A percentile compares a stretch with the other conserved stretches of the same genome.
Conservation (phyloP, 2,329 filamentous ascomycete species). For the Didymella arachidicola region DNA sequence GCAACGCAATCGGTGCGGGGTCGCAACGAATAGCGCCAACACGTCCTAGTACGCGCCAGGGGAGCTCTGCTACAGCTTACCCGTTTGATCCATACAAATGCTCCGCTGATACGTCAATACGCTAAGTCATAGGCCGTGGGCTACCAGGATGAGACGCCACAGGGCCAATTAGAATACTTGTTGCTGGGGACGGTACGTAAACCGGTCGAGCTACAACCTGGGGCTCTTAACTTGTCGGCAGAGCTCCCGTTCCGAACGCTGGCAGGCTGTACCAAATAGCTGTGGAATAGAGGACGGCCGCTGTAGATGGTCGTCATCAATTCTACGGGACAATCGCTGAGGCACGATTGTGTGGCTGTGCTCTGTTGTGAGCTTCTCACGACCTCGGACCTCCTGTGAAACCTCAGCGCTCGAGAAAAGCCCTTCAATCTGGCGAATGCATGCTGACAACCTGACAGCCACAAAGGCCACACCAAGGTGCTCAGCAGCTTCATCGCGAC, state of each 20-base stretch:
- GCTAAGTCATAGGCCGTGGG: slow-evolving; percentile 23
- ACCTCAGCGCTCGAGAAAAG: background rate
- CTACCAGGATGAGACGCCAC: slow-evolving; percentile 10
- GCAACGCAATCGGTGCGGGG: slow-evolving; percentile 46
- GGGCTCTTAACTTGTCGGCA: slow-evolving; percentile 21
- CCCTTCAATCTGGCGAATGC: slow-evolving; percentile 9
- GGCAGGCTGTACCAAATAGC: slow-evolving; percentile 23
- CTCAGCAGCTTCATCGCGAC: slow-evolving; percentile 10
- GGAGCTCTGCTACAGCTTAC: slow-evolving; percentile 21
- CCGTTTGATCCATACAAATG: slow-evolving; percentile 25
- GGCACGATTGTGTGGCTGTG: background rate
- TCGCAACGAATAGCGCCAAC: slow-evolving; percentile 45
- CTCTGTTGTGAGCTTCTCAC: background rate
- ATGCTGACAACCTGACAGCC: slow-evolving; percentile 16
- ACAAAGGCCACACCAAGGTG: slow-evolving; percentile 13
- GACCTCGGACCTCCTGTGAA: background rate
- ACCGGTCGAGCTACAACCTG: slow-evolving; percentile 18
- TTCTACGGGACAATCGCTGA: background rate
- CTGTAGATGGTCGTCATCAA: background rate
- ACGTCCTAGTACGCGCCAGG: slow-evolving; percentile 32
- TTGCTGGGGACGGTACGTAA: slow-evolving; percentile 32
- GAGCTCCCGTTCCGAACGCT: slow-evolving; percentile 25
- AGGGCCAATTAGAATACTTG: slow-evolving; percentile 22
- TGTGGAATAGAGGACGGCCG: slow-evolving; percentile 13
- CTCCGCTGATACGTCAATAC: slow-evolving; percentile 23